These are phyloP conservation scores for Coprinopsis sp. DNA, from an alignment of 768 basidiomycete genomes.

Conservation along the genomic window DNA sequence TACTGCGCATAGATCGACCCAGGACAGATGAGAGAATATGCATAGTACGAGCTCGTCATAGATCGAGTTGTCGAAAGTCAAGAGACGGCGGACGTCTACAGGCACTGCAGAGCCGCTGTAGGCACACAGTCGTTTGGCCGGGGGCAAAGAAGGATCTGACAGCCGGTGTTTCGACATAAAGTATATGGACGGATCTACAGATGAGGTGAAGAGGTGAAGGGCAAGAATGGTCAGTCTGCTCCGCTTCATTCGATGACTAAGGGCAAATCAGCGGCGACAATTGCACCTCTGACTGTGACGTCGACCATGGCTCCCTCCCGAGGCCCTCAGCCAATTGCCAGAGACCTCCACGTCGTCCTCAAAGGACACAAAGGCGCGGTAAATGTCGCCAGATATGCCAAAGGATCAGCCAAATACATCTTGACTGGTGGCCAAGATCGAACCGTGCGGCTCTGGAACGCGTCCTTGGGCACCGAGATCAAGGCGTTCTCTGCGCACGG, in stretches of 20 bases:
- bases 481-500: constrained; percentile 90
- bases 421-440: constrained; percentile 94
- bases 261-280: constrained; percentile 1
- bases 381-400: constrained; percentile 88
- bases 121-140: constrained; percentile 51
- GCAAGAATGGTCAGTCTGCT: background rate
- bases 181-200: constrained; percentile 2
- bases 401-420: constrained; percentile 82
- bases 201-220: constrained; percentile 2
- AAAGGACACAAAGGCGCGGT: constrained; percentile 76
- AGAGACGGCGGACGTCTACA: constrained; percentile 11
- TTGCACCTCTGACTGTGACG: constrained; percentile 5
- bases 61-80: constrained; percentile 50
- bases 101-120: constrained; percentile 7
- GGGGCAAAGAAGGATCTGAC: constrained; percentile 46
- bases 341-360: constrained; percentile 61
- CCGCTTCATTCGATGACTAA: background rate
- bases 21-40: constrained; percentile 69
- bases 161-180: constrained; percentile 49
- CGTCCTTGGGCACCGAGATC: constrained; percentile 79
- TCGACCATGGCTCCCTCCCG: constrained; percentile 48
- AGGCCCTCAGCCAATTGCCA: constrained; percentile 48
- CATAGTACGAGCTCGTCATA: constrained; percentile 74
- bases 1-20: constrained; percentile 60
- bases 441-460: constrained; percentile 88